These are phyloP conservation scores for Aspergillus pseudonomiae DNA, from an alignment of 2,329 filamentous ascomycete species.

Conservation along the genomic window DNA sequence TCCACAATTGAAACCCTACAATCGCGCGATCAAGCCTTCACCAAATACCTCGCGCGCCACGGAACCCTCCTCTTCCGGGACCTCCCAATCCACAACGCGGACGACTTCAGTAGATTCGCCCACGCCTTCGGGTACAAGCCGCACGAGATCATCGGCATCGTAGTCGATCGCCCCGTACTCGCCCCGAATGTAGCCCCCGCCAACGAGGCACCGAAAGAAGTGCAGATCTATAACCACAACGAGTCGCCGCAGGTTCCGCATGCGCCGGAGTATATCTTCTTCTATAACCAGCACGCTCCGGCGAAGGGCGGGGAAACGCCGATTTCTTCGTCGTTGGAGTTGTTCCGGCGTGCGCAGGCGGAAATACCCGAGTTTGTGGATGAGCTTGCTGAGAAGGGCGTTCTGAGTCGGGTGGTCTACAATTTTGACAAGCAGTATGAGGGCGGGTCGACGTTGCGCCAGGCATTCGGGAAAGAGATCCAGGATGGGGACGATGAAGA, in stretches of 20 bases:
- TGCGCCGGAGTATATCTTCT: conserved; percentile 56
- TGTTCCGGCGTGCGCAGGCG: conserved; percentile 48
- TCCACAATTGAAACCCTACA: conserved; percentile 43
- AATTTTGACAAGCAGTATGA: conserved; percentile 48
- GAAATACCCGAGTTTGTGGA: conserved; percentile 53
- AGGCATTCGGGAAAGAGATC: conserved; percentile 54
- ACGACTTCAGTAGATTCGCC: conserved; percentile 54
- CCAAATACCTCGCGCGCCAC: conserved; percentile 48
- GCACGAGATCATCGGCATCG: conserved; percentile 57
- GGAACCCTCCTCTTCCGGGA: conserved; percentile 52
- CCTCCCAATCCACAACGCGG: conserved; percentile 48
- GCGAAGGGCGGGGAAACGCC: conserved; percentile 46
- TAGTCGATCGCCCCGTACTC: conserved; percentile 49
- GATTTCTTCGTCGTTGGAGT: conserved; percentile 53
- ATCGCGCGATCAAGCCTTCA: conserved; percentile 37
- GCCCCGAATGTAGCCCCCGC: conserved; percentile 52
- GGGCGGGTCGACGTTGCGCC: conserved; percentile 51
- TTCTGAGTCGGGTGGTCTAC: conserved; percentile 48
- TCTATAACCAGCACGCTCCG: conserved; percentile 48
- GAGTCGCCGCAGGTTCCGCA: conserved; percentile 56
- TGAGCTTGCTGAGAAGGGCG: conserved; percentile 49
- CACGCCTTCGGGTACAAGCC: conserved; percentile 53
- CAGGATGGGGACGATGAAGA: conserved; percentile 47
- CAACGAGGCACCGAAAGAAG: conserved; percentile 53
- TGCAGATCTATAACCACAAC: conserved; percentile 56